Evolutionary conservation across 192 early-diverging fungal genomes (phyloP), one percentile per base, ranked within the genome.

Genomic region (Umbelopsis sp.): DNA sequence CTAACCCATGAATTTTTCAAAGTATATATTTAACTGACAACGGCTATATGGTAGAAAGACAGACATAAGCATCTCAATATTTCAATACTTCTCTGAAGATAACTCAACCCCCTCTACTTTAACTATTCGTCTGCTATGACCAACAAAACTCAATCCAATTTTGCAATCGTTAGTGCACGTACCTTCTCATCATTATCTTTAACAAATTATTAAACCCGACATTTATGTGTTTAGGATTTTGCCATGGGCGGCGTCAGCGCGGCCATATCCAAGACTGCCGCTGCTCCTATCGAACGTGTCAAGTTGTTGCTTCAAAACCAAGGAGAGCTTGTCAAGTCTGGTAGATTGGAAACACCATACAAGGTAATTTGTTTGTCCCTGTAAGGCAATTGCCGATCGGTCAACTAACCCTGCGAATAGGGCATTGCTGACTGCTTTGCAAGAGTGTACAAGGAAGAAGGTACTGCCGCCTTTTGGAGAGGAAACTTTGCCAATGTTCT

Each of bases 261-360:
- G 74, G 93, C 95, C 78, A 91, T 99, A 83, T 94, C 97, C 87
- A 99, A 99, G 92, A 98, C 95, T 70, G 90, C 92, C 75, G 92
- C 95, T 74, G 96, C 95, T 69, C 95, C 95, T 70, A 93, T 98
- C 78, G 95, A 98, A 84, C 94, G 96, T 79, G 95, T 98, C 82
- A 97, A 97, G 89, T 88, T 98, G 45, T 85, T 98, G 46, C 86
- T 97, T 76, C 94, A 95, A 84, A 94, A 93, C 81, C 94, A 95
- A 79, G 94, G 91, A 64, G 90, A 90, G 72, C 84, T 91, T 83
- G 82, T 93, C 78, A 93, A 89, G 74, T 76, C 83, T n/a, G 93
- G 91, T 69, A 88, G 91, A 82, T 87, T 92, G 52, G 70, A 77
- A 45, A 55, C 73, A 71, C 93, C 88, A 66, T 97, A 98, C 89